These are phyloP conservation scores for Tolypocladium ophioglossoides DNA, from an alignment of 2,329 filamentous ascomycete species.

Conservation along the genomic window DNA sequence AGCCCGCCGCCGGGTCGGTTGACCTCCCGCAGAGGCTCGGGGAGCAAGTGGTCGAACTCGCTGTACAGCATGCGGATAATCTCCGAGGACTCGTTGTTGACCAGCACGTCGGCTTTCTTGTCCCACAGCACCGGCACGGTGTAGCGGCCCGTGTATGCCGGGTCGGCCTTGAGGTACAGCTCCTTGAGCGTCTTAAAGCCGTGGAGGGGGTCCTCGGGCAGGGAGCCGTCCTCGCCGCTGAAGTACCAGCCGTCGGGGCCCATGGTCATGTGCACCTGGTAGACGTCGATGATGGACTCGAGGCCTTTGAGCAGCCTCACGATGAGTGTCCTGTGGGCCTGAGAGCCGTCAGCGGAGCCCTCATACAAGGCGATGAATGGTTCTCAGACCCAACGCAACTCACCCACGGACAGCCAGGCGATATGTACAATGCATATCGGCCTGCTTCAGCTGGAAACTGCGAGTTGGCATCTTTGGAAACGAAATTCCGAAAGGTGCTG, in stretches of 20 bases:
- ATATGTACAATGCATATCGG: constrained; percentile 52
- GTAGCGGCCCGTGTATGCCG: constrained; percentile 57
- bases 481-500: constrained; percentile 42
- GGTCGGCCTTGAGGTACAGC: constrained; percentile 59
- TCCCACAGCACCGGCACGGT: constrained; percentile 68
- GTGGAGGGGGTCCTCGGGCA: constrained; percentile 51
- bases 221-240: constrained; percentile 30
- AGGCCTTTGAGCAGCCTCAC: constrained; percentile 63
- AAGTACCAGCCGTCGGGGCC: constrained; percentile 44
- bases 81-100: constrained; percentile 75
- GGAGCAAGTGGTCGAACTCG: constrained; percentile 55
- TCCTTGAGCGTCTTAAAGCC: constrained; percentile 57
- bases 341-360: neutral
- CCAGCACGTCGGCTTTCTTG: constrained; percentile 56
- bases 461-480: constrained; percentile 40
- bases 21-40: constrained; percentile 38
- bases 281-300: constrained; percentile 56
- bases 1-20: constrained; percentile 41
- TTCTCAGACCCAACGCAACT: neutral
- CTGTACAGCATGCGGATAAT: constrained; percentile 77
- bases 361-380: neutral
- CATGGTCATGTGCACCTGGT: constrained; percentile 60
- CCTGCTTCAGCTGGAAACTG: constrained; percentile 47
- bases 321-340: constrained; percentile 65
- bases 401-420: constrained; percentile 54